A percentile compares a stretch with the other conserved stretches of the same genome.
Evolutionary conservation across 176 grass and related monocot genomes (phyloP).

Genomic region (Ensete ventricosum): DNA sequence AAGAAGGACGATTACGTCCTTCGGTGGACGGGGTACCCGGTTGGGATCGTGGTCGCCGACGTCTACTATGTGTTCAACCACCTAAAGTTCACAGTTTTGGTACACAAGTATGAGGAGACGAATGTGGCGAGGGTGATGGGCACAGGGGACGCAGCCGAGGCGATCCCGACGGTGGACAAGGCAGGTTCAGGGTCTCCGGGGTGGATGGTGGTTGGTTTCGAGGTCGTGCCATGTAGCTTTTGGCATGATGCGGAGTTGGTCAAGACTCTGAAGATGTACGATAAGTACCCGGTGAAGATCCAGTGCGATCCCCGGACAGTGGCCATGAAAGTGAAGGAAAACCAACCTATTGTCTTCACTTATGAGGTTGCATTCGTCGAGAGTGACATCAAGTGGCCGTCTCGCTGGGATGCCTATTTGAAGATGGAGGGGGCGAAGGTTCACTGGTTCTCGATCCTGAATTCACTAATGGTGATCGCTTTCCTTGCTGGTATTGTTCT

Average conservation of each 20-base stretch:
- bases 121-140: constrained; percentile 37
- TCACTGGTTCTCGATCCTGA: constrained; percentile 49
- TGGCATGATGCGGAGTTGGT: constrained; percentile 21
- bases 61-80: constrained; percentile 39
- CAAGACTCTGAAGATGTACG: constrained; percentile 33
- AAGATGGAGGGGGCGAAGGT: constrained; percentile 55
- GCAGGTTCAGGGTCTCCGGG: neutral
- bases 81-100: constrained; percentile 38
- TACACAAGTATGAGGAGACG: constrained; percentile 40
- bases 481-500: constrained; percentile 44
- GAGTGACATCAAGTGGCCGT: constrained; percentile 43
- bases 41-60: constrained; percentile 9
- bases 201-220: constrained; percentile 42
- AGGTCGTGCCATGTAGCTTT: constrained; percentile 39
- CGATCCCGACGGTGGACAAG: constrained; percentile 23
- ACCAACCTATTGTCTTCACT: constrained; percentile 33
- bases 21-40: constrained; percentile 36
- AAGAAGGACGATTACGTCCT: constrained; percentile 31
- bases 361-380: constrained; percentile 43
- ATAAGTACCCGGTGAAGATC: constrained; percentile 37
- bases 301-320: constrained; percentile 30
- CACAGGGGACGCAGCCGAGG: constrained; percentile 29
- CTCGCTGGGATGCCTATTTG: constrained; percentile 42
- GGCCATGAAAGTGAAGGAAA: constrained; percentile 33
- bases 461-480: constrained; percentile 41